Conservation (phyloP, 192 early-diverging fungal species). For the Gonapodya prolifera region DNA sequence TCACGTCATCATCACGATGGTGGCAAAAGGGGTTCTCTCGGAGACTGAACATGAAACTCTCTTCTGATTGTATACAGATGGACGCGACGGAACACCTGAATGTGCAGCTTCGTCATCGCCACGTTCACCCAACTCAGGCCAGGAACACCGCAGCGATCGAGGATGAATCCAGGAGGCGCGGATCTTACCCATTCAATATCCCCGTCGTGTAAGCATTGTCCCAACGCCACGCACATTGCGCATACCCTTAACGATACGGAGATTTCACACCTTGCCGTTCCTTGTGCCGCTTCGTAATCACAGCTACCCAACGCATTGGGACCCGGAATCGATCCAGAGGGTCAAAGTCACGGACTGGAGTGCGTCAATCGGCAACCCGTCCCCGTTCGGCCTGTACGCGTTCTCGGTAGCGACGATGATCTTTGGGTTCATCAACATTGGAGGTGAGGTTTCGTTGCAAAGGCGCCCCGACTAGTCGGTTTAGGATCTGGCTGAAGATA, state of each 20-base stretch:
- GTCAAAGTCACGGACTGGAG: conserved; percentile 4
- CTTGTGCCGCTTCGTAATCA: background rate
- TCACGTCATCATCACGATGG: too few relatives aligned
- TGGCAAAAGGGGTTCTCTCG: background rate
- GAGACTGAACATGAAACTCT: background rate
- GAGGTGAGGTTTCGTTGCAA: background rate
- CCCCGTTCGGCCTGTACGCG: background rate
- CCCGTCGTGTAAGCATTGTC: background rate
- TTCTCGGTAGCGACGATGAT: conserved; percentile 3
- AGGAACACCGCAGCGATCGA: background rate
- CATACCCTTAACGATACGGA: too few relatives aligned
- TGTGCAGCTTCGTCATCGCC: background rate
- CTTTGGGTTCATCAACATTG: conserved; percentile 1
- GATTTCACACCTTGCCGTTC: background rate
- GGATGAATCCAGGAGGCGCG: background rate
- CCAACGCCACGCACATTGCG: too few relatives aligned
- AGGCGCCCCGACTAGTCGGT: background rate
- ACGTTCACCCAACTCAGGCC: background rate
- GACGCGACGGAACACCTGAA: background rate
- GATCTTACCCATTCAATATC: background rate
- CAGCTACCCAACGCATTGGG: background rate
- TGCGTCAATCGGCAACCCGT: background rate
- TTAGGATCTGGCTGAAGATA: too few relatives aligned
- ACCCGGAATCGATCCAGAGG: background rate
- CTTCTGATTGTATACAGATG: background rate